Evolutionary conservation across 495 filamentous ascomycete species (phyloP).

Genomic region (Penicillium maclennaniae): DNA sequence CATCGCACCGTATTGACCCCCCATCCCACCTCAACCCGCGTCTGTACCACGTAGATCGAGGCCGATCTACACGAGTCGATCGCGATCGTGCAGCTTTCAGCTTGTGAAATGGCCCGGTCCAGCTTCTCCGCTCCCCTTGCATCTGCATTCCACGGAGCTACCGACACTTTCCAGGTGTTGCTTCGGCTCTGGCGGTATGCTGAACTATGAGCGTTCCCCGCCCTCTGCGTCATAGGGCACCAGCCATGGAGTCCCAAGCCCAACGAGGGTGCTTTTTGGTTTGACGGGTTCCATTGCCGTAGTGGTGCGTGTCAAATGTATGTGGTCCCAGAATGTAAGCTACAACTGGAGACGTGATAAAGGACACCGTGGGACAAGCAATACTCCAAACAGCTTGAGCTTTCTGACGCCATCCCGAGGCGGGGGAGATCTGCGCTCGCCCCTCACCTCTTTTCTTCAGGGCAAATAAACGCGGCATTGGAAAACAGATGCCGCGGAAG

Average conservation of each 20-base stretch:
- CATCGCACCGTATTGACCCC: neutral
- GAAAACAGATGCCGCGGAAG: constrained; percentile 12
- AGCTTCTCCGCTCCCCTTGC: constrained; percentile 23
- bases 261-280: constrained; percentile 9
- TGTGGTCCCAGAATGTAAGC: constrained; percentile 5
- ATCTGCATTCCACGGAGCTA: constrained; percentile 15
- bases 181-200: constrained; percentile 9
- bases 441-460: constrained; percentile 4
- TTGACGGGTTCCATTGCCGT: constrained; percentile 16
- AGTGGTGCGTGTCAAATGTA: constrained; percentile 3
- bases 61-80: constrained; percentile 18
- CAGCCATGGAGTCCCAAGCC: constrained; percentile 10
- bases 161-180: neutral
- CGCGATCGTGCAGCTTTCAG: constrained; percentile 20
- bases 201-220: constrained; percentile 14
- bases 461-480: constrained; percentile 3
- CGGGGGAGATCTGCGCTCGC: constrained; percentile 8
- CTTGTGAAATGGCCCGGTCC: constrained; percentile 14
- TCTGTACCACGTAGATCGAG: constrained; percentile 14
- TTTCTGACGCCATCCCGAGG: neutral
- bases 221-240: constrained; percentile 25
- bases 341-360: neutral
- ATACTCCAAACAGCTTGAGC: constrained; percentile 3
- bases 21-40: neutral
- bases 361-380: neutral